phyloP scores from a whole-genome alignment of 2,329 filamentous ascomycete genomes.

The Leptographium radiaticola region DNA sequence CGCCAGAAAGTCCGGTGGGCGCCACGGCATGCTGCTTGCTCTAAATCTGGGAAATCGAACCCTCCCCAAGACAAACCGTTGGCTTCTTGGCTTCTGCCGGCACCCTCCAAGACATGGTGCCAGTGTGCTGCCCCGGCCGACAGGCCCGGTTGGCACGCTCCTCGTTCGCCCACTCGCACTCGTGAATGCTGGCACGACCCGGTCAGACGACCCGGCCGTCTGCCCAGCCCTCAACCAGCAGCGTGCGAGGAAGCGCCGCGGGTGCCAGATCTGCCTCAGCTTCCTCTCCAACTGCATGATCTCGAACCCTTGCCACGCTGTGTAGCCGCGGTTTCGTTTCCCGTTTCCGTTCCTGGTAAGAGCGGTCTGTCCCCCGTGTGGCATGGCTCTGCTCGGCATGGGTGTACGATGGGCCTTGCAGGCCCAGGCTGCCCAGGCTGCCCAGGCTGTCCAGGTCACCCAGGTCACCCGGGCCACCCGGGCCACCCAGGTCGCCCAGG shows the following conservation, averaged over 20 bases:
- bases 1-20: too few species aligned
- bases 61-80: not conserved
- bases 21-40: too few species aligned
- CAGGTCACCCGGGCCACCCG: too few species aligned
- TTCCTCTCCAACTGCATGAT: slow-evolving; percentile 11
- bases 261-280: slow-evolving; percentile 10
- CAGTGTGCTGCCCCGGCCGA: not conserved
- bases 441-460: too few species aligned
- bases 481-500: too few species aligned
- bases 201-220: too few species aligned
- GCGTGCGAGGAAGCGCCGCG: not conserved
- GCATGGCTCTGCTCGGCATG: too few species aligned
- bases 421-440: too few species aligned
- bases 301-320: slow-evolving; percentile 7
- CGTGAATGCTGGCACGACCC: too few species aligned
- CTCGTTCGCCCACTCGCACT: too few species aligned
- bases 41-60: not conserved
- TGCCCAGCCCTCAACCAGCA: too few species aligned
- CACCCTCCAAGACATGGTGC: not conserved
- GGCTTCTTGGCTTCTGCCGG: not conserved
- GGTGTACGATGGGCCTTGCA: too few species aligned
- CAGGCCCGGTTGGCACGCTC: not conserved
- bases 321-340: slow-evolving; percentile 9
- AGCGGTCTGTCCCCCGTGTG: not conserved
- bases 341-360: slow-evolving; percentile 8